These are phyloP conservation scores for Peltaster fructicola DNA, from an alignment of 2,329 filamentous ascomycete genomes.

Conservation along the genomic window DNA sequence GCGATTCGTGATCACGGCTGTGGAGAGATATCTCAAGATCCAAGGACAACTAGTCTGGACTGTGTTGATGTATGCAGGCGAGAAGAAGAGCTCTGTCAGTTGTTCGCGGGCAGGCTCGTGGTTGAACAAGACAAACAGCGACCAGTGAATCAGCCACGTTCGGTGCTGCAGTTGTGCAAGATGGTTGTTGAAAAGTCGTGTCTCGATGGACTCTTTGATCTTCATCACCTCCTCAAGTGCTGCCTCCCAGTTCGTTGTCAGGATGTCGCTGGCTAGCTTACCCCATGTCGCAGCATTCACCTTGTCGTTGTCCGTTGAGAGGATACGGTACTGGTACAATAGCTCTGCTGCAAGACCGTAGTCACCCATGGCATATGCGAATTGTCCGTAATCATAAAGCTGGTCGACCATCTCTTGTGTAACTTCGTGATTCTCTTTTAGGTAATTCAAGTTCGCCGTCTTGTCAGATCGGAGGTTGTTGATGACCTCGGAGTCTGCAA, in stretches of 20 bases:
- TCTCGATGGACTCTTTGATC: slow-evolving; percentile 83
- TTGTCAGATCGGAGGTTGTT: slow-evolving; percentile 88
- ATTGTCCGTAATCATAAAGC: slow-evolving; percentile 88
- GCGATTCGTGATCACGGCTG: slow-evolving; percentile 83
- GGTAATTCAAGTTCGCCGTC: slow-evolving; percentile 92
- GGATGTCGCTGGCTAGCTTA: slow-evolving; percentile 89
- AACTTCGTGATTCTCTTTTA: slow-evolving; percentile 92
- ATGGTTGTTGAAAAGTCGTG: slow-evolving; percentile 87
- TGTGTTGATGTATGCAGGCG: slow-evolving; percentile 94
- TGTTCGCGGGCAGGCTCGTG: slow-evolving; percentile 77
- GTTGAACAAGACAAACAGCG: slow-evolving; percentile 98
- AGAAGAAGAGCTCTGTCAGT: slow-evolving; percentile 93
- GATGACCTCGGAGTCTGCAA: slow-evolving; percentile 79
- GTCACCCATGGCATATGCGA: slow-evolving; percentile 94
- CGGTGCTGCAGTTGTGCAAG: slow-evolving; percentile 90
- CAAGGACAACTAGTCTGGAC: slow-evolving; percentile 96
- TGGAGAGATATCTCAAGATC: slow-evolving; percentile 85
- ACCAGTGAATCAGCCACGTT: slow-evolving; percentile 96
- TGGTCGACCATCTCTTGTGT: slow-evolving; percentile 91
- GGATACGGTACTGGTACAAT: slow-evolving; percentile 92
- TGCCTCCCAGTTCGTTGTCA: slow-evolving; percentile 86
- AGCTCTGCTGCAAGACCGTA: slow-evolving; percentile 81
- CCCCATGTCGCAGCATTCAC: slow-evolving; percentile 92
- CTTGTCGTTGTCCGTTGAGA: slow-evolving; percentile 97
- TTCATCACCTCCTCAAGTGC: slow-evolving; percentile 83